A percentile compares a stretch with the other conserved stretches of the same genome.
Conservation (phyloP, 1,284 basidiomycete species). For the Dichomitus squalens region DNA sequence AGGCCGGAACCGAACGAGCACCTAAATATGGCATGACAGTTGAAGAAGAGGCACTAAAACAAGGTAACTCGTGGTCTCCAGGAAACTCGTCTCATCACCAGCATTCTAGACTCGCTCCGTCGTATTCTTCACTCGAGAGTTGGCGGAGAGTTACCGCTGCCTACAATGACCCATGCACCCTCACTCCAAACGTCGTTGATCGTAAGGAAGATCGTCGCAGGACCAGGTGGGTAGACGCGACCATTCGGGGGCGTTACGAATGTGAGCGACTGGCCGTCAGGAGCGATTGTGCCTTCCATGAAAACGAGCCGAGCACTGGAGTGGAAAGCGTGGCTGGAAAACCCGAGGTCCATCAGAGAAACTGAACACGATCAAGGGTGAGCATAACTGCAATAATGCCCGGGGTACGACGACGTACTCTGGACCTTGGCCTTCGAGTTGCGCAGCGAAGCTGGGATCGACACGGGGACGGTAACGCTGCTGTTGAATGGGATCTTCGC, state of each 20-base stretch:
- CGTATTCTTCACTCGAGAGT: constrained; percentile 12
- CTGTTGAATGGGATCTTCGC: constrained; percentile 41
- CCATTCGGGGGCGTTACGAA: constrained; percentile 47
- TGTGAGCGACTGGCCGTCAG: constrained; percentile 39
- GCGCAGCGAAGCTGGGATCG: constrained; percentile 26
- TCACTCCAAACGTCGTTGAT: constrained; percentile 51
- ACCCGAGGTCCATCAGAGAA: constrained; percentile 49
- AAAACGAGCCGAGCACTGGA: constrained; percentile 49
- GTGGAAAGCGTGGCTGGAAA: constrained; percentile 50
- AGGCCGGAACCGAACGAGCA: too few species aligned
- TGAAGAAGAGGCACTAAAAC: too few species aligned
- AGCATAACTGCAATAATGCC: not conserved
- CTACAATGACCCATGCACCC: constrained; percentile 48
- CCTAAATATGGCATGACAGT: too few species aligned
- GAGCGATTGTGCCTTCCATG: constrained; percentile 41
- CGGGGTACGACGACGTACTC: not conserved
- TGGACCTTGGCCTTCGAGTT: not conserved
- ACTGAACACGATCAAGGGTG: constrained; percentile 26
- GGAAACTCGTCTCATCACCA: too few species aligned
- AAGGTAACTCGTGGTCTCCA: too few species aligned
- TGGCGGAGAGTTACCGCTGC: constrained; percentile 36
- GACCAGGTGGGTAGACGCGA: constrained; percentile 53
- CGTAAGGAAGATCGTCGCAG: constrained; percentile 46
- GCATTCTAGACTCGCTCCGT: too few species aligned
- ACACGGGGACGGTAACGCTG: constrained; percentile 37